Evolutionary conservation across 176 grass and related monocot species (phyloP).

Genomic region (Aegilops umbellulata): DNA sequence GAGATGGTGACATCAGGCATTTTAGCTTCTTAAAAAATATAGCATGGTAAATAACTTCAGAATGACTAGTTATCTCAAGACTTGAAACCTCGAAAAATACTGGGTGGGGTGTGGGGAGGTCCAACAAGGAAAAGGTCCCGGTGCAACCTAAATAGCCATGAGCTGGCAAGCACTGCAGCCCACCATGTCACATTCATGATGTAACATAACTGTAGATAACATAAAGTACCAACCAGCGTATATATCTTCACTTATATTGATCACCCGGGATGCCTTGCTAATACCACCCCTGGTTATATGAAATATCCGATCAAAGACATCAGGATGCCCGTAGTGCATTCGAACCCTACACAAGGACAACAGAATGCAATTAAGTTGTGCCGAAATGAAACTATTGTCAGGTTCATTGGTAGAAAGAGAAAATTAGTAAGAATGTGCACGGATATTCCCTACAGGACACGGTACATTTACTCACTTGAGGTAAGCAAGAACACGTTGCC

Average conservation of each 20-base stretch:
- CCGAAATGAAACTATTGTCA: not conserved
- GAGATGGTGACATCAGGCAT: not conserved
- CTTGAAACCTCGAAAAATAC: not conserved
- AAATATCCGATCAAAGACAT: slow-evolving; percentile 99
- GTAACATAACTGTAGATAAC: slow-evolving; percentile 16
- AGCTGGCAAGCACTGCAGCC: not conserved
- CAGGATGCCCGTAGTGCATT: slow-evolving; percentile 99
- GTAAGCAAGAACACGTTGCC: slow-evolving; percentile 89
- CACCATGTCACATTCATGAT: not conserved
- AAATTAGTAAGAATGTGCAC: not conserved
- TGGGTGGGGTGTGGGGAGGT: not conserved
- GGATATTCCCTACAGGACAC: slow-evolving; percentile 18
- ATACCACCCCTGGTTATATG: slow-evolving; percentile 97
- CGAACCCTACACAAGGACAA: slow-evolving; percentile 65
- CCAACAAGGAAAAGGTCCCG: not conserved
- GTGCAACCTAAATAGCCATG: not conserved
- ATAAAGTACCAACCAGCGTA: slow-evolving; percentile 79
- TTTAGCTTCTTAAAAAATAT: not conserved
- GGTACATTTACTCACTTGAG: slow-evolving; percentile 78
- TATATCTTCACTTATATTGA: slow-evolving; percentile 99
- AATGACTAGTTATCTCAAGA: not conserved
- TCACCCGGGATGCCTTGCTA: slow-evolving; percentile 97
- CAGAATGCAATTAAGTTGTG: slow-evolving; percentile 17
- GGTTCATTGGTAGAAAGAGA: not conserved
- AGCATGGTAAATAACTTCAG: not conserved